These are phyloP conservation scores for Calonectria montana DNA, from an alignment of 2,329 filamentous ascomycete species.

Conservation along the genomic window DNA sequence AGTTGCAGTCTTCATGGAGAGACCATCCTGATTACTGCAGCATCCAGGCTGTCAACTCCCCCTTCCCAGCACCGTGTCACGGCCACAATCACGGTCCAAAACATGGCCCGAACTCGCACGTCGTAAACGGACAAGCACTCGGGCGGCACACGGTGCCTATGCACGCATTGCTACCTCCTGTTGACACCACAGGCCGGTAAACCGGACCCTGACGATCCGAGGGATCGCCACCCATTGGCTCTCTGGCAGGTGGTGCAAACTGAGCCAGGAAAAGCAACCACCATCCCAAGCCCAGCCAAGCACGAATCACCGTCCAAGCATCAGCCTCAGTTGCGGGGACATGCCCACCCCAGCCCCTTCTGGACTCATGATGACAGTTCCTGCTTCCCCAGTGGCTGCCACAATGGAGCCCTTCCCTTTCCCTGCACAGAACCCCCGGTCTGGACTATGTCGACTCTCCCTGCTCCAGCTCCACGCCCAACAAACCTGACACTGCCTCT, in stretches of 20 bases:
- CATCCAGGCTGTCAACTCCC: neutral
- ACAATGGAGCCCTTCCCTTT: conserved; percentile 11
- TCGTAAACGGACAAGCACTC: neutral
- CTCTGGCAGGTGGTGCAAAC: neutral
- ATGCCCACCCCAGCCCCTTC: conserved; percentile 14
- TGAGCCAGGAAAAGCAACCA: neutral
- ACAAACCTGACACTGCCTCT: conserved; percentile 26
- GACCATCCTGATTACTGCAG: neutral
- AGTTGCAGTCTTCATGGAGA: conserved; percentile 3
- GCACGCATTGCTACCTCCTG: neutral
- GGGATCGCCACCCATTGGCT: conserved; percentile 19
- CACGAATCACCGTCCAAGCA: neutral
- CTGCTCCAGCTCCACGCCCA: conserved; percentile 21
- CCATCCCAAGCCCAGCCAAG: neutral
- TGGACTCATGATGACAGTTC: conserved; percentile 25
- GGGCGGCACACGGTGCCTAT: neutral
- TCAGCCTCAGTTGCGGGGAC: neutral
- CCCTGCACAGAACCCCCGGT: neutral
- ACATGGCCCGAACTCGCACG: neutral
- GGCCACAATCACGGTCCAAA: neutral
- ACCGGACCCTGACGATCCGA: conserved; percentile 41
- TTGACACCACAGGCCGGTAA: neutral
- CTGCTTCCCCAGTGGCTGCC: conserved; percentile 20
- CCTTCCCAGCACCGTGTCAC: conserved; percentile 8
- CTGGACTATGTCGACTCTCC: conserved; percentile 1